Base-by-base conservation (phyloP, 331 rosid species). In the Dryas integrifolia region DNA sequence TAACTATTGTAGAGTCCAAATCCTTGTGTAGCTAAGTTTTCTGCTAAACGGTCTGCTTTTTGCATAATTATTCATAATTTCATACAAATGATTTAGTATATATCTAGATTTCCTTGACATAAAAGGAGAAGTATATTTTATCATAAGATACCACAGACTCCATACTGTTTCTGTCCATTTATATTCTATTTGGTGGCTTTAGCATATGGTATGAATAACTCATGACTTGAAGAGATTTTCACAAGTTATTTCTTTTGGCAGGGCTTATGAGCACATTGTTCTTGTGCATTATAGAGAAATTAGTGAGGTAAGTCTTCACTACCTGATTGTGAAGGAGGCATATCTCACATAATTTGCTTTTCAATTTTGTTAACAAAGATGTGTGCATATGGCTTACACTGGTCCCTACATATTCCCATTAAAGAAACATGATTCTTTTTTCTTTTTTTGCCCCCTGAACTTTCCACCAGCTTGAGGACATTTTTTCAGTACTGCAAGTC, bases 201-300 rank as follows among this genome's bases (percentile, higher is more conserved):
- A 39, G 51, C 48, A 69, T 50, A 3, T 55, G 40, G 13, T 21
- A 5, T 48, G 67, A 58, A 53, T 2, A 0, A 13, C 58, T 24
- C 65, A 14, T 55, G 7, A 51, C 35, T 30, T 62, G 48, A 49
- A 53, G 35, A 58, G 57, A 21, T 14, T 72, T 65, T 83, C 47
- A 71, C 64, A 4, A 35, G 57, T 68, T 81, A 30, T 65, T 78
- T 72, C 67, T 77, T 73, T 72, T 89, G 65, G 68, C 96, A 95
- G 99, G 88, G 86, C 86, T 71, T 86, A 63, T 78, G 99, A 95
- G 57, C 98, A 95, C 84, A 77, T 95, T 73, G 99, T 92, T 83
- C 94, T 95, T 35, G 99, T 95, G 62, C 99, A 95, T 79, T 95
- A 95, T 79, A 88, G 98, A 82, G 91, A 92, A 52, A 90, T 85